Conservation (phyloP, 2,329 filamentous ascomycete species). For the Paecilomyces variotii region DNA sequence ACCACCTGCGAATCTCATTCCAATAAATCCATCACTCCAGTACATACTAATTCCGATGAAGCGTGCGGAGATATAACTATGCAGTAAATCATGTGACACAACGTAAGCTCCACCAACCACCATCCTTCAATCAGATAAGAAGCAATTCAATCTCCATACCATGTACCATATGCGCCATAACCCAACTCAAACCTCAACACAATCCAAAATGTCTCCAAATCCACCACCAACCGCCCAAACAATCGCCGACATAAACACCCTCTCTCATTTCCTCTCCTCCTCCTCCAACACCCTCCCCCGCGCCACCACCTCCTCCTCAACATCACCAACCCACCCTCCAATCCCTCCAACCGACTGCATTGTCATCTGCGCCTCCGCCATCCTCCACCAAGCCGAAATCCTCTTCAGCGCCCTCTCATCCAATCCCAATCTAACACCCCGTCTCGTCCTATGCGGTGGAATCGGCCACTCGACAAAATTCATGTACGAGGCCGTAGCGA, state of each 20-base stretch:
- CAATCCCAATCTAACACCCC: constrained; percentile 22
- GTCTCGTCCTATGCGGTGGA: constrained; percentile 37
- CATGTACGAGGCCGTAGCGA: constrained; percentile 34
- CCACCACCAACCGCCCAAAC: constrained; percentile 4
- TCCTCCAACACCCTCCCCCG: no score
- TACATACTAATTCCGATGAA: background rate
- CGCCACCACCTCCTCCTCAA: background rate
- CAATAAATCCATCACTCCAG: no score
- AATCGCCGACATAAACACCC: constrained; percentile 19
- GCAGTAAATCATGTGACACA: background rate
- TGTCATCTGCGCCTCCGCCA: constrained; percentile 33
- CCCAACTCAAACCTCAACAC: background rate
- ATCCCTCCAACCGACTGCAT: constrained; percentile 26
- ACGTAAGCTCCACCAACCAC: background rate
- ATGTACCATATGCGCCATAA: background rate
- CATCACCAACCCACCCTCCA: constrained; percentile 10
- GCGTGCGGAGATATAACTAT: background rate
- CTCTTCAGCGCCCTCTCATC: constrained; percentile 27
- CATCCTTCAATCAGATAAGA: background rate
- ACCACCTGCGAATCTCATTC: no score
- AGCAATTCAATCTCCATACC: background rate
- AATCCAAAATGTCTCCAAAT: background rate
- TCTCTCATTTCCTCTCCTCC: constrained; percentile 4
- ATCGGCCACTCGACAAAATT: constrained; percentile 39
- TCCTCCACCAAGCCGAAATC: constrained; percentile 26